Evolutionary conservation across 2,329 filamentous ascomycete genomes (phyloP).

Genomic region (Hirsutella thompsonii): DNA sequence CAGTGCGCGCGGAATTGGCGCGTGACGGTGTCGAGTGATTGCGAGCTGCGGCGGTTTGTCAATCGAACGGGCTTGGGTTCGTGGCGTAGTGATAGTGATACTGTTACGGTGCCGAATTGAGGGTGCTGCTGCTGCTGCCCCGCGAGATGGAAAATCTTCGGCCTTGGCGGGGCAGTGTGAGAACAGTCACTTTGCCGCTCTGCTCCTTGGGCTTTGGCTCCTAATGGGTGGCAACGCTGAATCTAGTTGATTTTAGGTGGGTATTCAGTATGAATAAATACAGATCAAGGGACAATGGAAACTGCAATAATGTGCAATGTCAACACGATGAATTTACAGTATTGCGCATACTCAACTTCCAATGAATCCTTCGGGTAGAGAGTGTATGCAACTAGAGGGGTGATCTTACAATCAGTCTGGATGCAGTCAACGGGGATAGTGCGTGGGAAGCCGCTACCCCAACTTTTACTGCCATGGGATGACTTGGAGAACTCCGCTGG

Average conservation of each 20-base stretch:
- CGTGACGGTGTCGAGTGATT: no score
- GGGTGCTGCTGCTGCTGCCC: not conserved
- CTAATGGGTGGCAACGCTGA: no score
- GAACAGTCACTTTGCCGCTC: no score
- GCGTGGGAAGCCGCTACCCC: conserved; percentile 2
- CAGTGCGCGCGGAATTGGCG: not conserved
- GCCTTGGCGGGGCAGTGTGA: conserved; percentile 1
- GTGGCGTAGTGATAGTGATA: not conserved
- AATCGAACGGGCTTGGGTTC: not conserved
- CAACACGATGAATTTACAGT: no score
- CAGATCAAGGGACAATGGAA: no score
- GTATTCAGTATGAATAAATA: no score
- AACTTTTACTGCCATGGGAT: not conserved
- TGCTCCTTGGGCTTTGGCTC: no score
- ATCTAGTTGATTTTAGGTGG: no score
- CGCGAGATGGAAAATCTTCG: conserved; percentile 9
- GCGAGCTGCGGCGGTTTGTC: not conserved
- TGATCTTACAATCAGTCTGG: conserved; percentile 1
- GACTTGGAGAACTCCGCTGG: conserved; percentile 1
- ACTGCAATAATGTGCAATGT: no score
- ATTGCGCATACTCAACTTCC: no score
- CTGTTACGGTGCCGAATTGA: not conserved
- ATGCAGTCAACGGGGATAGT: not conserved
- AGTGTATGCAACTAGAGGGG: conserved; percentile 1
- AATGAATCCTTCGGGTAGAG: no score